Percentiles rank a stretch among this genome's conserved stretches.
phyloP scores from a whole-genome alignment of 2,329 filamentous ascomycete species.

The Colletotrichum salicis region DNA sequence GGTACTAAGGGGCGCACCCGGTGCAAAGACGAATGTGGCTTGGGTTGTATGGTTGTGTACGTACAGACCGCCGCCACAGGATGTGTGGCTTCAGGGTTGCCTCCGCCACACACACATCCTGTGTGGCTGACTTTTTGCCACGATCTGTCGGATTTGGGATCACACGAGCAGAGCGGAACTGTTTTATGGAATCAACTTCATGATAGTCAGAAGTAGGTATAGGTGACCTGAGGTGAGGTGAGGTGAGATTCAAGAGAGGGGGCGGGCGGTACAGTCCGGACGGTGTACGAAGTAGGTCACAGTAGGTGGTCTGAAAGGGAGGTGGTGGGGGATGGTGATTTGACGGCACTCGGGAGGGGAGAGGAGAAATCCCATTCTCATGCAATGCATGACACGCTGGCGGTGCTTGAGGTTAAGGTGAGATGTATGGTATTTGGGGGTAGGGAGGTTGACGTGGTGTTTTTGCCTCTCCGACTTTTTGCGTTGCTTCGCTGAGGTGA shows the following conservation, averaged over 20 bases:
- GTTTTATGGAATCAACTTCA: no score
- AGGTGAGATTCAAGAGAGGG: background rate
- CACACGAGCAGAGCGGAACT: no score
- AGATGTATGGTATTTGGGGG: background rate
- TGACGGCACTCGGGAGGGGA: background rate
- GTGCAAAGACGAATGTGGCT: background rate
- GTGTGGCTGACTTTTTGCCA: background rate
- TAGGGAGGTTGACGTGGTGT: conserved; percentile 10
- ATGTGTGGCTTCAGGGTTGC: background rate
- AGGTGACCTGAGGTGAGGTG: background rate
- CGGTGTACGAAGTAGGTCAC: background rate
- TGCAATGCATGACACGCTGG: conserved; percentile 37
- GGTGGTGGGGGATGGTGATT: background rate
- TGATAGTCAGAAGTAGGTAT: no score
- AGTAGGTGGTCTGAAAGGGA: no score
- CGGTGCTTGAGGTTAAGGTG: conserved; percentile 12
- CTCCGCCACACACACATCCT: background rate
- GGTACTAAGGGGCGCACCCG: background rate
- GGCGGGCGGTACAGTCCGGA: background rate
- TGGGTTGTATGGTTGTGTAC: background rate
- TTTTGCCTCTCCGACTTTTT: conserved; percentile 6
- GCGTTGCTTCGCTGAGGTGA: background rate
- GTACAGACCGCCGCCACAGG: background rate
- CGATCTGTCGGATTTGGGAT: no score
- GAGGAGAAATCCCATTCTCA: conserved; percentile 19